Evolutionary conservation across 75 land plant genomes (phyloP).

Genomic region (Pseudotsuga menziesii): DNA sequence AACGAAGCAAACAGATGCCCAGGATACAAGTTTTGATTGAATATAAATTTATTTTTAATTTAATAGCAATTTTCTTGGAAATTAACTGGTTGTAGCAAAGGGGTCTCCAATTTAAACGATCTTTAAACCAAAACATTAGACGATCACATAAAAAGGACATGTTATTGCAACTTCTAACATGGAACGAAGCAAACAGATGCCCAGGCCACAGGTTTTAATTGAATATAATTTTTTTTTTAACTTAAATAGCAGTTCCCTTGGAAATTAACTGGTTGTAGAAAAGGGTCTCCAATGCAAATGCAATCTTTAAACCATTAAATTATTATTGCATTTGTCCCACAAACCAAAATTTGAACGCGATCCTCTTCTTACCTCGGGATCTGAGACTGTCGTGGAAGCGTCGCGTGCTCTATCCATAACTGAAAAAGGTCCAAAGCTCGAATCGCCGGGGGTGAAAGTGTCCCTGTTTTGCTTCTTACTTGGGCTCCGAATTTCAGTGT

Average conservation of each 20-base stretch:
- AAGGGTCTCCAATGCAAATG: neutral
- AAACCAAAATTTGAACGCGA: neutral
- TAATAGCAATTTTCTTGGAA: neutral
- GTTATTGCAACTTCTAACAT: too few species aligned
- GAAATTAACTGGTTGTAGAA: neutral
- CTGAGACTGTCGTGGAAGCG: neutral
- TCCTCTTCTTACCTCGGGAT: conserved; percentile 1
- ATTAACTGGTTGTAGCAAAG: neutral
- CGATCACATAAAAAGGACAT: too few species aligned
- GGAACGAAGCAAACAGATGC: neutral
- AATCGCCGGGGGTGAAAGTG: neutral
- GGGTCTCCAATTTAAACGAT: neutral
- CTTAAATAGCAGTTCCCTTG: neutral
- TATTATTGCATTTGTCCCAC: neutral
- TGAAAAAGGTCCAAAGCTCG: neutral
- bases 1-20: neutral
- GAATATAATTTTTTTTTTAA: neutral
- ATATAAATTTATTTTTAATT: neutral
- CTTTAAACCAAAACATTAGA: neutral
- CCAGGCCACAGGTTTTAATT: neutral
- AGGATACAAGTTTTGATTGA: neutral
- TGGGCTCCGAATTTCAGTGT: too few species aligned
- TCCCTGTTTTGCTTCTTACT: neutral
- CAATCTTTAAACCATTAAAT: neutral
- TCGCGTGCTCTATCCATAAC: neutral